Base-by-base conservation (phyloP, 768 basidiomycete genomes). In the Kwoniella botswanensis region DNA sequence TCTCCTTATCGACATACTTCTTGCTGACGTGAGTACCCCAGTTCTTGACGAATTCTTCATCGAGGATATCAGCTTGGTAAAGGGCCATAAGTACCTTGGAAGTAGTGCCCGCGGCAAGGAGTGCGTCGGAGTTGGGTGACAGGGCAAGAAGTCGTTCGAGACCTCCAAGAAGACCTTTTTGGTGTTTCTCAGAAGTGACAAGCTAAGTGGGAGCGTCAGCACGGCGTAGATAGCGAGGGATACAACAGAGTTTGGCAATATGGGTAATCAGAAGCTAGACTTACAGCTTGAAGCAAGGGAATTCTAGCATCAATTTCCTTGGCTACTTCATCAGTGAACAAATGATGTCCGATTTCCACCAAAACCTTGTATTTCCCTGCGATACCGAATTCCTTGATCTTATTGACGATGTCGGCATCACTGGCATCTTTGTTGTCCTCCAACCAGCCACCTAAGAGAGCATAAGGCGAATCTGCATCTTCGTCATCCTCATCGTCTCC, bases 1-100 rank as follows among this genome's bases (percentile, higher is more conserved):
- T 91, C 29, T 98, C 94, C 85, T 92, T 94, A 84, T 96, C 93
- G 56, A 94, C 92, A 80, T 93, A 96, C 86, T 98, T 97, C 87
- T 92, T 96, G 85, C 91, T 93, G 81, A 94, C 93, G 76, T 96
- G 94, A 4, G 93, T 96, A 10, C 94, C 94, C 96, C 94, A 98
- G 73, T 94, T 90, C 11, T 87, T 89, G 61, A 95, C 86, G 6
- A 96, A 87, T 26, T 93, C 93, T 82, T 99, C 97, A 7, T 98
- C 94, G 63, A 99, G 85, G 18, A 98, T 86, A 76, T 98, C 97
- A 52, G 86, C 88, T 83, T 98, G 94, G 83, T 98, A 99, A 77
- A 97, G 88, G 13, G 84, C 88, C 95, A 98, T 98, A 71, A 99
- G 87, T 74, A 97, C 89, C 84, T 96, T 96, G 18, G 95, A 94